These are phyloP conservation scores for Asterophora parasitica DNA, from an alignment of 768 basidiomycete species.

Conservation along the genomic window DNA sequence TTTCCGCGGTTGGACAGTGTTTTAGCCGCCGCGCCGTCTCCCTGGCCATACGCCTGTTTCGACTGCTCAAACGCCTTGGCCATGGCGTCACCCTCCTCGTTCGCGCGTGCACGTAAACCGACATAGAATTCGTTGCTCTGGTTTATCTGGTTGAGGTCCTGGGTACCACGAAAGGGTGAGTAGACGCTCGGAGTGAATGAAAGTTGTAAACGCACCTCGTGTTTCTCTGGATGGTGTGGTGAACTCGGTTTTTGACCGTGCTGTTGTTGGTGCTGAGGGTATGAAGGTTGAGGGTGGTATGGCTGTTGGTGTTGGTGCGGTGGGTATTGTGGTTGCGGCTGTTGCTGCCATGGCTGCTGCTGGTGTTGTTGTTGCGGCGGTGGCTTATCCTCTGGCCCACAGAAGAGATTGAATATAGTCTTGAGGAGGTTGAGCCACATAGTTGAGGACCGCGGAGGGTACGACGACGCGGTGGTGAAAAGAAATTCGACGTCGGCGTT, in stretches of 20 bases:
- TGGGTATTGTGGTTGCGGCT: constrained; percentile 8
- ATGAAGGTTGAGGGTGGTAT: constrained; percentile 5
- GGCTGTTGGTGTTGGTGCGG: constrained; percentile 14
- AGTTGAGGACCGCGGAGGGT: not conserved
- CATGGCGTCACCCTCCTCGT: constrained; percentile 78
- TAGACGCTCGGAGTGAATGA: not conserved
- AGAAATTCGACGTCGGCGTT: too few relatives aligned
- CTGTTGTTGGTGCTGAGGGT: constrained; percentile 1
- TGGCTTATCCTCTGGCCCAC: constrained; percentile 14
- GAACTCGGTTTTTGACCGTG: constrained; percentile 1
- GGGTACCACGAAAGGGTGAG: not conserved
- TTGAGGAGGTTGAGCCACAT: constrained; percentile 28
- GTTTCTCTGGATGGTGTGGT: constrained; percentile 1
- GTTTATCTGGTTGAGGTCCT: constrained; percentile 60
- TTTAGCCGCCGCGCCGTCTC: constrained; percentile 79
- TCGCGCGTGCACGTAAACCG: constrained; percentile 69
- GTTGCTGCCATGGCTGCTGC: not conserved
- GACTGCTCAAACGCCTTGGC: constrained; percentile 62
- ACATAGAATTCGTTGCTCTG: constrained; percentile 67
- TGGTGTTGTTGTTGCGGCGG: not conserved
- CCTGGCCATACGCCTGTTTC: constrained; percentile 66
- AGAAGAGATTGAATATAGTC: constrained; percentile 25
- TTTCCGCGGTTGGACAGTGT: constrained; percentile 78
- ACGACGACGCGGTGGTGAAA: too few relatives aligned
- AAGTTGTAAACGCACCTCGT: constrained; percentile 3